Evolutionary conservation across 1,139 yeast species (phyloP), one percentile per base, ranked within the genome.

Genomic region (Protomyces lactucae-debilis): DNA sequence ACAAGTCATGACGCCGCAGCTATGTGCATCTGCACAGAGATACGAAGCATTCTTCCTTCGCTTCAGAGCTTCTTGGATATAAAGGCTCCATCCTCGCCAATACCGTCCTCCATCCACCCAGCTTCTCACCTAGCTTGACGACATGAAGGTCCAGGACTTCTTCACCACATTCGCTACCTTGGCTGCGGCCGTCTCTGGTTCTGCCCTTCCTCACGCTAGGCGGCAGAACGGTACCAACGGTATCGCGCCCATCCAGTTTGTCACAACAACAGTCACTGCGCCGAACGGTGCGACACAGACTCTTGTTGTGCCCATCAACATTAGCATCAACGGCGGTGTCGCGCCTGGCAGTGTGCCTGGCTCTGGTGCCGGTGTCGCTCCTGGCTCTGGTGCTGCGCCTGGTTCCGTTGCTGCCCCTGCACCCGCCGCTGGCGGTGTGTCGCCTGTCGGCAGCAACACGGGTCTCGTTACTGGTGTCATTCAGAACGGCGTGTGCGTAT

Each of bases 161-260:
- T 37, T 59, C 56, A 59, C 56, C 63, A 59, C 63, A 35, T 57
- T 59, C 63, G 56, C 54, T 59, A 25, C 63, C 40, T 43, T 52
- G n/a, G 28, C 63, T 52, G 35, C 63, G 28, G 52, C 52, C 52
- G 63, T 39, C 53, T 25, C 53, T 1, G 37, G 37, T 16, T 32
- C 37, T 32, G 53, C 53, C 10, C 53, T 43, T 14, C 51, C 52
- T 18, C 60, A 25, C 14, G 32, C 52, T 4, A 16, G 39, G 25
- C 37, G 35, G 21, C 55, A 35, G 25, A 43, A 43, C 48, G 25
- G 25, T 12, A 37, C 45, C 55, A 57, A 57, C 35, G 61, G 54
- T 25, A 40, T 46, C 18, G 16, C 39, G 32, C 48, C 61, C 37
- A 28, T 52, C 10, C 48, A 23, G 14, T 25, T 25, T 23, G 46